Conservation (phyloP, 345 rosid genomes). For the Viola odorata region DNA sequence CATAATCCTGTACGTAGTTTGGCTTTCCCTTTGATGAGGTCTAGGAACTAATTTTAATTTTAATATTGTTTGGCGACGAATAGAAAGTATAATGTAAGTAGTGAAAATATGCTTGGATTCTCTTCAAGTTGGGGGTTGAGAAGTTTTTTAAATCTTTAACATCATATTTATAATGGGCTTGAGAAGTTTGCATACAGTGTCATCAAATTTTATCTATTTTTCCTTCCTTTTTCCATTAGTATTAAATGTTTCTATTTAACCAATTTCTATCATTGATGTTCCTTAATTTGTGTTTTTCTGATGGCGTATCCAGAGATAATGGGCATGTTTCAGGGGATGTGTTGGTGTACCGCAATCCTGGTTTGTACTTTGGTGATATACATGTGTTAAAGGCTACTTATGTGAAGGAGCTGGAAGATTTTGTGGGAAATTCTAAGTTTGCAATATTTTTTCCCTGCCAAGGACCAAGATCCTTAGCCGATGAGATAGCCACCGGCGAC, state of each 20-base stretch:
- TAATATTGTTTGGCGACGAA: neutral
- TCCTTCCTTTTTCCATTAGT: neutral
- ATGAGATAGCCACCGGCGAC: constrained; percentile 79
- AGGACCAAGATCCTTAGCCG: constrained; percentile 71
- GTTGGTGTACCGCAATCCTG: constrained; percentile 75
- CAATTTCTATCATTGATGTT: neutral
- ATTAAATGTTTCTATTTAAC: neutral
- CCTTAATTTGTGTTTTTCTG: neutral
- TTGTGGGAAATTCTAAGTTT: constrained; percentile 66
- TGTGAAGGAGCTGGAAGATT: constrained; percentile 44
- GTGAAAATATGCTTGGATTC: too few species aligned
- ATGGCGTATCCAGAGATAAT: constrained; percentile 35
- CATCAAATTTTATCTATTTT: neutral
- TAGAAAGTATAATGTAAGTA: too few species aligned
- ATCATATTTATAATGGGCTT: neutral
- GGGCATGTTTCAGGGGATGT: constrained; percentile 79
- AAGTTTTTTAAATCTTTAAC: neutral
- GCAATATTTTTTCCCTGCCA: constrained; percentile 62
- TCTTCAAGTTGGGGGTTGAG: too few species aligned
- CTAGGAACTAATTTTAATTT: neutral
- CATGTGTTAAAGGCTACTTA: constrained; percentile 60
- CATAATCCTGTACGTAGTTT: constrained; percentile 57
- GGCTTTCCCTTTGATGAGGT: neutral
- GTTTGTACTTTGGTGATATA: constrained; percentile 80
- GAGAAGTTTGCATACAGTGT: neutral